Percentiles rank a stretch among this genome's conserved stretches.
These are phyloP conservation scores for Nepenthes alata DNA, from an alignment of 179 eudicot genomes.

Conservation along the genomic window DNA sequence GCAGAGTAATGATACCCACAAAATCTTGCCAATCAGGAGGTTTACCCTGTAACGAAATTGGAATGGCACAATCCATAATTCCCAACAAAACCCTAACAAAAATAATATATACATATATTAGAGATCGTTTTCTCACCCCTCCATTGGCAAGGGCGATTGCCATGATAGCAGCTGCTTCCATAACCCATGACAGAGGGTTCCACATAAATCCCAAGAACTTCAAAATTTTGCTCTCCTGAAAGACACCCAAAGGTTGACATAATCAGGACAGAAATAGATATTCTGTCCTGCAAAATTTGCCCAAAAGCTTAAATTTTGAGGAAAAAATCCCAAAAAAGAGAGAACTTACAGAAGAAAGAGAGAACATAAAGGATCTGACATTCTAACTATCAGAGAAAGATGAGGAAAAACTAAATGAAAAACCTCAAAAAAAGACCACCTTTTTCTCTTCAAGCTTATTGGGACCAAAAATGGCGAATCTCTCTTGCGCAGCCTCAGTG, in stretches of 20 bases:
- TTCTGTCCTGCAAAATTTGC: neutral
- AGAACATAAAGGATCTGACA: neutral
- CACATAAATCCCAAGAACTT: constrained; percentile 95
- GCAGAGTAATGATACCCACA: constrained; percentile 79
- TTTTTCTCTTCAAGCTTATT: constrained; percentile 88
- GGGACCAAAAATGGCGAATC: constrained; percentile 30
- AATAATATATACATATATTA: neutral
- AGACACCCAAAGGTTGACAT: constrained; percentile 14
- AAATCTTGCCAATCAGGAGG: constrained; percentile 99
- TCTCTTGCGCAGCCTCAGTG: constrained; percentile 25
- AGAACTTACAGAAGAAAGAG: no score
- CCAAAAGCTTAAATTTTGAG: neutral
- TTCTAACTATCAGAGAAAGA: neutral
- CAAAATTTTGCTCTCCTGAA: constrained; percentile 83
- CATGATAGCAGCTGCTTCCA: constrained; percentile 97
- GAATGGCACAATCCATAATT: neutral
- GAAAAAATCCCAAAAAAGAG: neutral
- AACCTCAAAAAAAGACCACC: constrained; percentile 21
- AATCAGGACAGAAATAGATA: neutral
- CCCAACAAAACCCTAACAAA: neutral
- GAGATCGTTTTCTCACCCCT: constrained; percentile 45
- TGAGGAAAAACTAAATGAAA: neutral
- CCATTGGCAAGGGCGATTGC: constrained; percentile 96
- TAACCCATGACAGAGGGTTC: constrained; percentile 98
- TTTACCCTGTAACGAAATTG: constrained; percentile 39